Conservation (phyloP, 495 filamentous ascomycete genomes). For the Penicillium robsamsonii region DNA sequence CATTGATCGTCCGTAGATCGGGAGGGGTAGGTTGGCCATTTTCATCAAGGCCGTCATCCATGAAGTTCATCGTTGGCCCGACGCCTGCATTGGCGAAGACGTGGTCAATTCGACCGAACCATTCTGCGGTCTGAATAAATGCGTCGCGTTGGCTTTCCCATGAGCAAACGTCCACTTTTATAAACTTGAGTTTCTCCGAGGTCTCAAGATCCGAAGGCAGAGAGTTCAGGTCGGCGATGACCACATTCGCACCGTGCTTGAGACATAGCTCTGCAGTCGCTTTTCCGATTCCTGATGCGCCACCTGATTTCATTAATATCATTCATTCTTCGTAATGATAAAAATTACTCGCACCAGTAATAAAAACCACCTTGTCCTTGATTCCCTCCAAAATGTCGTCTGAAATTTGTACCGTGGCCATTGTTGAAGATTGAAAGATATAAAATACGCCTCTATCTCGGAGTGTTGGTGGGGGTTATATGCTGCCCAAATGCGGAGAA, state of each 20-base stretch:
- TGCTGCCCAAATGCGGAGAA: too few relatives aligned
- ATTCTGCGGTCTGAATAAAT: conserved; percentile 38
- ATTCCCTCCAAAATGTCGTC: conserved; percentile 21
- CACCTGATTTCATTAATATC: conserved; percentile 32
- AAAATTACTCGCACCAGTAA: conserved; percentile 41
- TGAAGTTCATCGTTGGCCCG: conserved; percentile 35
- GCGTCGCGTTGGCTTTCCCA: conserved; percentile 41
- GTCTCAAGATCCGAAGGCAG: conserved; percentile 23
- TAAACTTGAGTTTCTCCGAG: conserved; percentile 26
- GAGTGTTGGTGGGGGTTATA: too few relatives aligned
- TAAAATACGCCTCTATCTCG: too few relatives aligned
- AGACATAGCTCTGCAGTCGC: conserved; percentile 47
- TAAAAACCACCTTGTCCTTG: conserved; percentile 45
- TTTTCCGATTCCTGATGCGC: conserved; percentile 50
- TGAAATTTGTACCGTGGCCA: conserved; percentile 16
- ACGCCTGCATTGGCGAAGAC: conserved; percentile 53
- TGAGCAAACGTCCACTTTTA: conserved; percentile 38
- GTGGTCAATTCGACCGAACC: conserved; percentile 47
- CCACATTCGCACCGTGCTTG: conserved; percentile 43
- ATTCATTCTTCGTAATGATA: conserved; percentile 1
- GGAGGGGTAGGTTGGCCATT: conserved; percentile 43
- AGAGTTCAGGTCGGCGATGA: conserved; percentile 40
- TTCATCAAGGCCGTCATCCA: conserved; percentile 40
- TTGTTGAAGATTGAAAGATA: not conserved
- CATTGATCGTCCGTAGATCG: conserved; percentile 35